Conservation (phyloP, 2,329 filamentous ascomycete species). For the Apiospora kogelbergensis region DNA sequence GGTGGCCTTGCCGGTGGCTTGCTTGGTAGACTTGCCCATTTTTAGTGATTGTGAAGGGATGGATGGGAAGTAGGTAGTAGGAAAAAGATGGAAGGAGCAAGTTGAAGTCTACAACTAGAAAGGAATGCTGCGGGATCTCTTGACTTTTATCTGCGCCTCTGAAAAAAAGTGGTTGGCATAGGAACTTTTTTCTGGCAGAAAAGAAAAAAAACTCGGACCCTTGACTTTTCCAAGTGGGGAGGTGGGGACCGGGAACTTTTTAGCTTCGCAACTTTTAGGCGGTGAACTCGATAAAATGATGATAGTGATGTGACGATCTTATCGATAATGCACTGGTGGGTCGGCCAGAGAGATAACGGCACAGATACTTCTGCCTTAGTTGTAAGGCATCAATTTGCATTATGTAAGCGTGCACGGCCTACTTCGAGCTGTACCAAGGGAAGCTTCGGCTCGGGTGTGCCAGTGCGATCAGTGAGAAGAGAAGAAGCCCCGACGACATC, state of each 20-base stretch:
- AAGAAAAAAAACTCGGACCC: conserved; percentile 12
- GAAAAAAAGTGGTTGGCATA: conserved; percentile 17
- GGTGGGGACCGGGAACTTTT: neutral
- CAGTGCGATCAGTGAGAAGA: neutral
- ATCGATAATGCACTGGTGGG: neutral
- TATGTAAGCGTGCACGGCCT: neutral
- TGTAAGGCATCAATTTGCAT: neutral
- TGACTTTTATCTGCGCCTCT: conserved; percentile 3
- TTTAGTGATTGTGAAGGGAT: conserved; percentile 29
- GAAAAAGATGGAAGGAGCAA: conserved; percentile 17
- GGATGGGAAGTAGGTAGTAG: neutral
- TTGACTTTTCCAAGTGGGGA: conserved; percentile 5
- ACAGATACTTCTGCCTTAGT: neutral
- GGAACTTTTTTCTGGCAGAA: conserved; percentile 4
- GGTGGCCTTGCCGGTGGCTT: conserved; percentile 51
- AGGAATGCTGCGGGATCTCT: conserved; percentile 12
- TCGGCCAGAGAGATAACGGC: neutral
- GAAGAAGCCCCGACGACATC: conserved; percentile 1
- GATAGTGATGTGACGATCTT: conserved; percentile 4
- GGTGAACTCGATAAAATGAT: conserved; percentile 6
- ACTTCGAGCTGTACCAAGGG: neutral
- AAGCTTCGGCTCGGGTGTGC: neutral
- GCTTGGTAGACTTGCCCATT: conserved; percentile 66
- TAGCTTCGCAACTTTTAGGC: conserved; percentile 11
- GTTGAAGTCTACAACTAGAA: conserved; percentile 11